Evolutionary conservation across 2,329 filamentous ascomycete species (phyloP).

Genomic region (Trichoderma endophyticum): DNA sequence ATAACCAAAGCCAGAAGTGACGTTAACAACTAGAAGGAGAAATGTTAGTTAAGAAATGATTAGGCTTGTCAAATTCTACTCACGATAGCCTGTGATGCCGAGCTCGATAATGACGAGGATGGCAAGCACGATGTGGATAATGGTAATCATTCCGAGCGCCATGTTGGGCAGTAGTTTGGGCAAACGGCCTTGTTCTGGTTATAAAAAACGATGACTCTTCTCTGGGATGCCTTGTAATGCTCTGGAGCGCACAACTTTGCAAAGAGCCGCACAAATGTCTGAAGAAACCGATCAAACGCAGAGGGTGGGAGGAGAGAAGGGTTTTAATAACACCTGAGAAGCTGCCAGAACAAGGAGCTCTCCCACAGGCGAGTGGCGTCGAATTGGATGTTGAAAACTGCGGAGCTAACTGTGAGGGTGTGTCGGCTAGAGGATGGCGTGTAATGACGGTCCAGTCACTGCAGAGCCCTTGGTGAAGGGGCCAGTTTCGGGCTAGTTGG

Average conservation of each 20-base stretch:
- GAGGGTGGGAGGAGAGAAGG: not conserved
- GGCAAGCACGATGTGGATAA: conserved; percentile 64
- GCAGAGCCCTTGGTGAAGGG: conserved; percentile 6
- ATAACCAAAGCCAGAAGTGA: not conserved
- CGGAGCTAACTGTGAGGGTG: conserved; percentile 1
- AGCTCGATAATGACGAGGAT: conserved; percentile 72
- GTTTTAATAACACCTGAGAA: conserved; percentile 1
- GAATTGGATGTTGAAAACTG: conserved; percentile 7
- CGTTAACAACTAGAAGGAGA: conserved; percentile 16
- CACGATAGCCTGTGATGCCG: conserved; percentile 71
- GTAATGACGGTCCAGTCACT: conserved; percentile 16
- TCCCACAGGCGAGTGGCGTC: conserved; percentile 3
- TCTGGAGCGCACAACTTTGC: not conserved
- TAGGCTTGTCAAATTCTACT: conserved; percentile 24
- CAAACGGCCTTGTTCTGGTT: not conserved
- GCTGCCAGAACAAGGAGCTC: not conserved
- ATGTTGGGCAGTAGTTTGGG: conserved; percentile 34
- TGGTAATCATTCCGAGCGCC: conserved; percentile 54
- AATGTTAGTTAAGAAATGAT: not conserved
- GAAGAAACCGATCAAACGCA: not conserved
- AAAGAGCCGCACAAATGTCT: not conserved
- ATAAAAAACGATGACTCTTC: not conserved
- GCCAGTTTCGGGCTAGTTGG: conserved; percentile 10
- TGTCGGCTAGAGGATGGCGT: conserved; percentile 13
- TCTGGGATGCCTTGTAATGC: not conserved